Evolutionary conservation across 768 basidiomycete species (phyloP).

Genomic region (Russula ochroleuca): DNA sequence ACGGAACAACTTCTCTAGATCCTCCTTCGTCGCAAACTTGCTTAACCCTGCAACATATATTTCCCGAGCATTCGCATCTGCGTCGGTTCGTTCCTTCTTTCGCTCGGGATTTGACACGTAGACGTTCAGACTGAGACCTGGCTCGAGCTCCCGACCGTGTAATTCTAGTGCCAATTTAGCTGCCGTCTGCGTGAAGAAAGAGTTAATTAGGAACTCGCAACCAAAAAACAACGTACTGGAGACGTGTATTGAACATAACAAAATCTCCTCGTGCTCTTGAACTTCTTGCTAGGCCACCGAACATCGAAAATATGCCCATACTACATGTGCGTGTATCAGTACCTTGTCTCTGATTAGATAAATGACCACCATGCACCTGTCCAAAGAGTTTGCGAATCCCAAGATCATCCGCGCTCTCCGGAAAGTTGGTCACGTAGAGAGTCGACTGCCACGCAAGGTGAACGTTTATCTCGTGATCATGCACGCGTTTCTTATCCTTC

Average conservation of each 20-base stretch:
- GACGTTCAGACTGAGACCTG: conserved; percentile 66
- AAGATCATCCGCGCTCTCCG: conserved; percentile 75
- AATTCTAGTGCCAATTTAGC: conserved; percentile 78
- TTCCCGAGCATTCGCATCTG: conserved; percentile 76
- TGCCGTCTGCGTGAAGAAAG: conserved; percentile 41
- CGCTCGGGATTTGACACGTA: conserved; percentile 86
- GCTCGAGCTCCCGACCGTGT: conserved; percentile 70
- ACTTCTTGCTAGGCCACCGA: conserved; percentile 97
- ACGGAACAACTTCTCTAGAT: conserved; percentile 74
- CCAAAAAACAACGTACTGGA: conserved; percentile 51
- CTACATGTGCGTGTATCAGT: conserved; percentile 38
- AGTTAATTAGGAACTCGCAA: conserved; percentile 7
- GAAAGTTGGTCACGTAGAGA: conserved; percentile 94
- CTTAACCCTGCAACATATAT: conserved; percentile 85
- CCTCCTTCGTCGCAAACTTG: conserved; percentile 68
- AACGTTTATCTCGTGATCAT: conserved; percentile 72
- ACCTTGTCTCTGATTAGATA: not conserved
- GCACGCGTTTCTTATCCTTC: conserved; percentile 88
- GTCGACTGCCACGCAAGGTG: conserved; percentile 93
- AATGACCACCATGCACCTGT: conserved; percentile 46
- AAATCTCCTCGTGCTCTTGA: conserved; percentile 85
- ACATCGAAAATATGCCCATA: conserved; percentile 91
- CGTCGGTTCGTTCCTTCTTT: conserved; percentile 87
- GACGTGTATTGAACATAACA: conserved; percentile 90
- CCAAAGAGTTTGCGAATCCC: conserved; percentile 72